These are phyloP conservation scores for Candida railenensis DNA, from an alignment of 805 yeast species.

Conservation along the genomic window DNA sequence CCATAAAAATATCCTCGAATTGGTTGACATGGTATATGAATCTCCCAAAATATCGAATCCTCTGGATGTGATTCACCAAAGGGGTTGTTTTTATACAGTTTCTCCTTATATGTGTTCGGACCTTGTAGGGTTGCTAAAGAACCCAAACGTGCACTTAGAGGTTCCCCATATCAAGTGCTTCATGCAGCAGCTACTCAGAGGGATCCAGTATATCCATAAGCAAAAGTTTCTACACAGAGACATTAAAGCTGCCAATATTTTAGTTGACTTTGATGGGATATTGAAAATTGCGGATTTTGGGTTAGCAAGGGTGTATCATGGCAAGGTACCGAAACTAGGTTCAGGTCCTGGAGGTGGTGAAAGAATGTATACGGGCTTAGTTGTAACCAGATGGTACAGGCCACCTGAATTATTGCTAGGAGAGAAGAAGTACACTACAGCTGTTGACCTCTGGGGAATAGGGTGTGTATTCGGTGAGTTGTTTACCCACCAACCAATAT, in stretches of 20 bases:
- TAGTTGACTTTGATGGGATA: constrained; percentile 72
- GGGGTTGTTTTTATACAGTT: constrained; percentile 74
- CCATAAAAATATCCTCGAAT: constrained; percentile 71
- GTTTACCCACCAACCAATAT: constrained; percentile 75
- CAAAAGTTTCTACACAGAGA: constrained; percentile 73
- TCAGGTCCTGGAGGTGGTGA: constrained; percentile 60
- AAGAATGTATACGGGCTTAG: constrained; percentile 57
- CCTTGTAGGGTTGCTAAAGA: constrained; percentile 83
- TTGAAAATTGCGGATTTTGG: constrained; percentile 96
- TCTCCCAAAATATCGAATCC: constrained; percentile 31
- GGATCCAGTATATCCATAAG: constrained; percentile 77
- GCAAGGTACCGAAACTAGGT: constrained; percentile 52
- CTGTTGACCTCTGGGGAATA: constrained; percentile 96
- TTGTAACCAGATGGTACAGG: constrained; percentile 96
- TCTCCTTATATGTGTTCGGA: constrained; percentile 92
- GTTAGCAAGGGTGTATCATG: constrained; percentile 74
- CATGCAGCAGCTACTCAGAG: constrained; percentile 73
- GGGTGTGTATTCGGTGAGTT: constrained; percentile 96
- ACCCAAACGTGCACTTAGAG: constrained; percentile 61
- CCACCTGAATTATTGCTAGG: constrained; percentile 93
- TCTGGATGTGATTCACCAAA: constrained; percentile 31
- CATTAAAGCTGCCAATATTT: constrained; percentile 92
- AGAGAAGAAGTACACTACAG: constrained; percentile 83
- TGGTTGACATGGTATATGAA: constrained; percentile 70
- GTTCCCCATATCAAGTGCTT: constrained; percentile 79